phyloP scores from a whole-genome alignment of 345 rosid genomes.

The Pistacia atlantica region DNA sequence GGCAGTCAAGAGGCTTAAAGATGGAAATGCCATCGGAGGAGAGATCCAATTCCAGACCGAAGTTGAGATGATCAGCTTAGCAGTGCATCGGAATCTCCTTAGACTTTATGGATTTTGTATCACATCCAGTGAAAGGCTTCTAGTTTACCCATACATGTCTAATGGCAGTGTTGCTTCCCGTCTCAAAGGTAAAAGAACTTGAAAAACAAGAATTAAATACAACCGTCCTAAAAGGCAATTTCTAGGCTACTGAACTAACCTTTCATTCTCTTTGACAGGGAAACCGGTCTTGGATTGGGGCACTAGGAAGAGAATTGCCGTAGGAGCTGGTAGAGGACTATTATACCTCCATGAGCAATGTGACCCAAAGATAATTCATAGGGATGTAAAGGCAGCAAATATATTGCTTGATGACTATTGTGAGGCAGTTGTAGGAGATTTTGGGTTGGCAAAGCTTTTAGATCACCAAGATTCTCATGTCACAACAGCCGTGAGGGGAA shows the following conservation, averaged over 20 bases:
- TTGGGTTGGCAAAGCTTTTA: conserved; percentile 91
- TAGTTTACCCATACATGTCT: conserved; percentile 94
- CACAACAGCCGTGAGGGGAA: conserved; percentile 95
- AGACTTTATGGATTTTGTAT: conserved; percentile 87
- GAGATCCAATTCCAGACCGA: conserved; percentile 91
- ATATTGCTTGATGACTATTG: conserved; percentile 85
- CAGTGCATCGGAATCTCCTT: conserved; percentile 92
- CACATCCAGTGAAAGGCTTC: conserved; percentile 81
- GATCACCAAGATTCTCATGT: conserved; percentile 98
- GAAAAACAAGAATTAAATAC: neutral
- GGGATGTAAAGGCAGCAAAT: conserved; percentile 99
- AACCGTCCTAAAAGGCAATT: neutral
- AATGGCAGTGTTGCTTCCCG: conserved; percentile 97
- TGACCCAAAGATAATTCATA: conserved; percentile 94
- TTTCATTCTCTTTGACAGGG: conserved; percentile 33
- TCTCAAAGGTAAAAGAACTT: conserved; percentile 63
- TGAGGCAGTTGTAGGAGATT: conserved; percentile 98
- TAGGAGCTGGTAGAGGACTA: conserved; percentile 94
- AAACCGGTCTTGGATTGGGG: conserved; percentile 89
- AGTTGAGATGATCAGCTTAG: conserved; percentile 98
- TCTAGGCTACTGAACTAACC: neutral
- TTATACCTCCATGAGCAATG: conserved; percentile 96
- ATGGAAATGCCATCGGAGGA: conserved; percentile 77
- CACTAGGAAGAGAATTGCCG: conserved; percentile 86
- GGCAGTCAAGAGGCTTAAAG: conserved; percentile 95